These are phyloP conservation scores for Candida freyschussii DNA, from an alignment of 1,139 yeast species.

Conservation along the genomic window DNA sequence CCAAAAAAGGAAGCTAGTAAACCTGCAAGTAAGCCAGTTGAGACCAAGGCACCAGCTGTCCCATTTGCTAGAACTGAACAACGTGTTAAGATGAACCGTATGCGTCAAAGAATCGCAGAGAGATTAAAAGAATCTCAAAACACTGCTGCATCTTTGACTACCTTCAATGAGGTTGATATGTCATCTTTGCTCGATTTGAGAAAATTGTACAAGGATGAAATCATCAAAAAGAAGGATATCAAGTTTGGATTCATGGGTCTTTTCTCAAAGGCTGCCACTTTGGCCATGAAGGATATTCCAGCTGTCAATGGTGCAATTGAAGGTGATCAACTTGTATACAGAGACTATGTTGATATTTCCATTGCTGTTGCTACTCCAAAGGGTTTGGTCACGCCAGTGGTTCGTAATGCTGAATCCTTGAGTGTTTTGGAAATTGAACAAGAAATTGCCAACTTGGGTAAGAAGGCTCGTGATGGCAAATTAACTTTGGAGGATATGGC, in stretches of 20 bases:
- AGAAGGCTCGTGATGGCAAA: constrained; percentile 96
- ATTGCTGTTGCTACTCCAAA: constrained; percentile 99
- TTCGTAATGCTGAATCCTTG: constrained; percentile 93
- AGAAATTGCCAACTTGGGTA: constrained; percentile 77
- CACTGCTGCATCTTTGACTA: constrained; percentile 97
- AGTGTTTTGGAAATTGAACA: constrained; percentile 86
- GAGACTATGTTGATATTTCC: constrained; percentile 94
- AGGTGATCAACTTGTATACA: constrained; percentile 89
- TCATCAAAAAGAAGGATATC: constrained; percentile 88
- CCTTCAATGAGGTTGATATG: constrained; percentile 99
- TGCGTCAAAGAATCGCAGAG: constrained; percentile 98
- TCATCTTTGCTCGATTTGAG: constrained; percentile 89
- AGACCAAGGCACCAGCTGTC: constrained; percentile 35
- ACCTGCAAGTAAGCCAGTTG: constrained; percentile 33
- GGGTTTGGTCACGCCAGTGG: constrained; percentile 97
- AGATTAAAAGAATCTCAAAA: constrained; percentile 99
- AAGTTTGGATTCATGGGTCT: constrained; percentile 99
- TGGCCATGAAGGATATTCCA: constrained; percentile 94
- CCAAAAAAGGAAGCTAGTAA: constrained; percentile 24
- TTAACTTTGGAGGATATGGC: constrained; percentile 97
- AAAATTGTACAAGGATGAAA: constrained; percentile 93
- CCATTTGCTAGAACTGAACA: constrained; percentile 79
- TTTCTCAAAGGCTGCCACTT: constrained; percentile 87
- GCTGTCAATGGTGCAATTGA: constrained; percentile 95
- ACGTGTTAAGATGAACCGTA: constrained; percentile 98